Conservation (phyloP, 345 rosid species). For the Corchorus capsularis region DNA sequence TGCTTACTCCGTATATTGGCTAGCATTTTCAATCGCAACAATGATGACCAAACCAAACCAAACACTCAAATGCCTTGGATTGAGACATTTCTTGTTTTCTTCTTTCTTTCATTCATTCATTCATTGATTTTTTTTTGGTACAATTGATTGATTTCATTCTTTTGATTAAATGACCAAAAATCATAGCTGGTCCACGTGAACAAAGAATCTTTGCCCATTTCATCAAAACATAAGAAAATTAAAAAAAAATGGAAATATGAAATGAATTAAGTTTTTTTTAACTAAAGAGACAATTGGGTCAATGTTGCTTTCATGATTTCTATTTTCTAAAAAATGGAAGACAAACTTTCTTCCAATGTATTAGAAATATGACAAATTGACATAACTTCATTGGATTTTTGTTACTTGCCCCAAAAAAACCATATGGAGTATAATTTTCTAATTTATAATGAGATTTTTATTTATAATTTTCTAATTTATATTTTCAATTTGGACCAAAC, state of each 20-base stretch:
- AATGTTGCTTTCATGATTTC: background rate
- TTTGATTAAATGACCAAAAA: background rate
- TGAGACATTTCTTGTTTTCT: too few species aligned
- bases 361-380: background rate
- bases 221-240: background rate
- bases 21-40: too few species aligned
- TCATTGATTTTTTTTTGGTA: too few species aligned
- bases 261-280: background rate
- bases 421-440: background rate
- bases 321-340: background rate
- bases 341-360: background rate
- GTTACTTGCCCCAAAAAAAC: too few species aligned
- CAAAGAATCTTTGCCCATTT: background rate
- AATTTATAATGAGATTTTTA: too few species aligned
- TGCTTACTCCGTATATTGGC: too few species aligned
- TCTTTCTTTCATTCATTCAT: too few species aligned
- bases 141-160: too few species aligned
- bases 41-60: too few species aligned
- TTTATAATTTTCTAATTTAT: too few species aligned
- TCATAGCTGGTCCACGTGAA: background rate
- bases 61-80: too few species aligned
- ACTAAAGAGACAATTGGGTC: background rate
- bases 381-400: background rate
- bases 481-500: too few species aligned
- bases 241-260: background rate